Evolutionary conservation across 1,284 basidiomycete genomes (phyloP), one percentile per base, ranked within the genome.

Genomic region (Boletellus dicymbophilus): DNA sequence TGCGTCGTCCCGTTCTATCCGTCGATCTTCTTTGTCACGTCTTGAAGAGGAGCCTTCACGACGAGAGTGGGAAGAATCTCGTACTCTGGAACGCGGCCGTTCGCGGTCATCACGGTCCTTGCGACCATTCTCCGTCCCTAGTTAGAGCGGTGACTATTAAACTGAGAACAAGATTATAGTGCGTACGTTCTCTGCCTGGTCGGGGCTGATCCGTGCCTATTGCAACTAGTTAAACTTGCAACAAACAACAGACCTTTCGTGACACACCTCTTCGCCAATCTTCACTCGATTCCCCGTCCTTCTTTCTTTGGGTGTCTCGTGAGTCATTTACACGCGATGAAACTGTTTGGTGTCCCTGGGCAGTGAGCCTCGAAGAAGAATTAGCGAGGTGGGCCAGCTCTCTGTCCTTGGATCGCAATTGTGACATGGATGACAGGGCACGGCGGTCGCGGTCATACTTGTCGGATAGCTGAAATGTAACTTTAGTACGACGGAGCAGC

Each of bases 371-470:
- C 37, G 71, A 71, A 7, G 75, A 63, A 54, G 72, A 37, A 26
- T 73, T 75, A 40, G 70, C 63, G 33, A 86, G 73, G 68, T 88
- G 86, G 20, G 83, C 79, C 46, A 77, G 58, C 52, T 90, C 88
- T 60, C 87, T 77, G 56, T 90, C 87, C 63, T 88, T 86, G 50
- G 70, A 75, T 43, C 86, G 76, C 44, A 81, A 61, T 48, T 72
- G 63, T 34, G 67, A 60, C 28, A 74, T 57, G 65, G 72, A 63
- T 60, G 80, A 67, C 50, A 81, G 70, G 37, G 79, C 80, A 39
- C 88, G 77, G 33, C 88, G 84, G 61, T 92, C 90, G 37, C 90
- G 84, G 71, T 92, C 88, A 63, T 86, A 91, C 67, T 89, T 90
- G 68, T 91, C 89, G 21, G 90, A 91, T 21, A 91, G 75, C 88